These are phyloP conservation scores for Tulasnella sp. DNA, from an alignment of 768 basidiomycete genomes.

Conservation along the genomic window DNA sequence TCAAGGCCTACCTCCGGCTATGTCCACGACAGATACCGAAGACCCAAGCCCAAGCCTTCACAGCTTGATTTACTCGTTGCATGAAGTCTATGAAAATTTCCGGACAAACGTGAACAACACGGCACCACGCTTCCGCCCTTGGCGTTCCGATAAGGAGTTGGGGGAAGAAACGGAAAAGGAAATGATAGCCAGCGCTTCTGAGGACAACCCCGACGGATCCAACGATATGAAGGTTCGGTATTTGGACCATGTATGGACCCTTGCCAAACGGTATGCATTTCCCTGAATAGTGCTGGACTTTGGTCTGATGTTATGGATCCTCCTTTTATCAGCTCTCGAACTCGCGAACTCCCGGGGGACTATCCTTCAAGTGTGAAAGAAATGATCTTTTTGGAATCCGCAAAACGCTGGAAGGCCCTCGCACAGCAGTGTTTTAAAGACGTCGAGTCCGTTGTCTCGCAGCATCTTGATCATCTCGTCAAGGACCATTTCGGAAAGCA, in stretches of 20 bases:
- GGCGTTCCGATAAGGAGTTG: constrained; percentile 5
- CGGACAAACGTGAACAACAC: background rate
- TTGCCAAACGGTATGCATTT: constrained; percentile 10
- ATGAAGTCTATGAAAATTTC: constrained; percentile 3
- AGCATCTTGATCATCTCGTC: background rate
- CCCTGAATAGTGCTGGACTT: background rate
- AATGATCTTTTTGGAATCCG: background rate
- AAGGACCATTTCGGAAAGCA: constrained; percentile 1
- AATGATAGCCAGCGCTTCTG: background rate
- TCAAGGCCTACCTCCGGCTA: background rate
- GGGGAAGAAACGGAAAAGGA: background rate
- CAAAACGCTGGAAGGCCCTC: background rate
- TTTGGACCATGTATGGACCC: constrained; percentile 19
- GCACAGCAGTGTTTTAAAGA: constrained; percentile 6
- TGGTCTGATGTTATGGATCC: background rate
- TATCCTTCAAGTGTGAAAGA: constrained; percentile 45
- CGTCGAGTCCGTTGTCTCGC: background rate
- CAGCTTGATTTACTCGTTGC: background rate
- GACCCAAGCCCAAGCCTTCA: background rate
- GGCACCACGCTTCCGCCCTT: constrained; percentile 8
- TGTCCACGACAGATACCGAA: background rate
- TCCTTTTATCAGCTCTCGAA: constrained; percentile 41
- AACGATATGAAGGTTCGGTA: constrained; percentile 21
- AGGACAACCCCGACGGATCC: constrained; percentile 19
- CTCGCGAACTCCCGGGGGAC: constrained; percentile 55